These are phyloP conservation scores for Colletotrichum tropicale DNA, from an alignment of 2,329 filamentous ascomycete species.

Conservation along the genomic window DNA sequence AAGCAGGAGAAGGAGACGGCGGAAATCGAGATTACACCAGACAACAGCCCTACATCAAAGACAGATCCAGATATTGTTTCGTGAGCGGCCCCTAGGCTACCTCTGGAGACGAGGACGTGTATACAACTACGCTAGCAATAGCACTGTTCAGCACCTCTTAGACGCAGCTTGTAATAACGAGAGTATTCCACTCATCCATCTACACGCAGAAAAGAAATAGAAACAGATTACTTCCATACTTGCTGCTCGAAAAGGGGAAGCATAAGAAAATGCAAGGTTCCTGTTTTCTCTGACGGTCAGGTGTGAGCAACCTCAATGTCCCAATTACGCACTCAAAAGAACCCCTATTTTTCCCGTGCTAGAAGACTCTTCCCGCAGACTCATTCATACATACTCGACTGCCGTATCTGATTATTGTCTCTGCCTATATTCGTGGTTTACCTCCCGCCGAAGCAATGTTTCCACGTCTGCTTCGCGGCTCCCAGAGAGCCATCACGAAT, in stretches of 20 bases:
- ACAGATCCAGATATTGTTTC: fast-evolving
- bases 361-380: fast-evolving
- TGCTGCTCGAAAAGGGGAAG: no score
- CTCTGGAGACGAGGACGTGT: no score
- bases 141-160: no score
- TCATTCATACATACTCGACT: no score
- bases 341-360: fast-evolving
- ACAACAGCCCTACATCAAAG: background rate
- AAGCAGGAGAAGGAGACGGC: background rate
- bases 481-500: background rate
- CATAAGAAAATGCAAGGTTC: no score
- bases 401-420: fast-evolving
- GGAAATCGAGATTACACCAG: fast-evolving
- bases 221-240: no score
- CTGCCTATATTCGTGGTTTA: fast-evolving
- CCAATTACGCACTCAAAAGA: background rate
- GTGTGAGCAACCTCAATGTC: background rate
- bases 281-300: background rate
- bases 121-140: fast-evolving
- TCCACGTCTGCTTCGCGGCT: background rate
- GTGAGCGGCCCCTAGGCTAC: fast-evolving
- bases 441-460: fast-evolving
- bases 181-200: no score
- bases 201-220: no score
- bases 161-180: no score